Percentiles rank a stretch among this genome's conserved stretches.
These are phyloP conservation scores for Diaporthe destruens DNA, from an alignment of 2,329 filamentous ascomycete species.

Conservation along the genomic window DNA sequence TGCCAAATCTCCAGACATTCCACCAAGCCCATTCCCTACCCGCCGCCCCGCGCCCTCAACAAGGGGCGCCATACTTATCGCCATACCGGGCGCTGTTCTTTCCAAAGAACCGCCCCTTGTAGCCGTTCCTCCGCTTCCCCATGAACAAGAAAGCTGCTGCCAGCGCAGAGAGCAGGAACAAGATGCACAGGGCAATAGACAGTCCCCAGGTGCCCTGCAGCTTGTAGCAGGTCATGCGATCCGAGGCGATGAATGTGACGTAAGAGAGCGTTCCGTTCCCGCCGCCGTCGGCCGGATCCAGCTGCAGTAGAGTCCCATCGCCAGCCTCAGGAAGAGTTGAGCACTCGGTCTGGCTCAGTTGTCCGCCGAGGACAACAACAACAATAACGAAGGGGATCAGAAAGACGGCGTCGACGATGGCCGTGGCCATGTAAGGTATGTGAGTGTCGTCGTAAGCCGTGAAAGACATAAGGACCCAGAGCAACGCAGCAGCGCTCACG, in stretches of 20 bases:
- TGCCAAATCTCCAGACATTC: constrained; percentile 35
- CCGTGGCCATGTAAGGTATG: constrained; percentile 82
- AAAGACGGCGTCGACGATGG: constrained; percentile 74
- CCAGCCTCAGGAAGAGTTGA: constrained; percentile 56
- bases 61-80: constrained; percentile 29
- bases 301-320: constrained; percentile 1
- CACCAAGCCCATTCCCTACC: constrained; percentile 36
- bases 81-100: constrained; percentile 34
- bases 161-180: constrained; percentile 74
- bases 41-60: constrained; percentile 36
- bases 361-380: constrained; percentile 81
- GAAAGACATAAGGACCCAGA: constrained; percentile 78
- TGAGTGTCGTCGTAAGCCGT: constrained; percentile 64
- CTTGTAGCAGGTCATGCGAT: constrained; percentile 79
- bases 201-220: constrained; percentile 91
- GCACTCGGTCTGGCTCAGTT: constrained; percentile 84
- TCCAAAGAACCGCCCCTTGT: constrained; percentile 4
- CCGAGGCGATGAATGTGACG: constrained; percentile 63
- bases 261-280: constrained; percentile 54
- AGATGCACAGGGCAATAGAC: constrained; percentile 80
- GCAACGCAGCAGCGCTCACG: constrained; percentile 79
- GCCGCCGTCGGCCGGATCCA: constrained; percentile 52
- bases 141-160: constrained; percentile 73
- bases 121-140: constrained; percentile 57
- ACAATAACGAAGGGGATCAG: constrained; percentile 84